phyloP scores from a whole-genome alignment of 1,139 yeast genomes.

The Zygoascus sp. region DNA sequence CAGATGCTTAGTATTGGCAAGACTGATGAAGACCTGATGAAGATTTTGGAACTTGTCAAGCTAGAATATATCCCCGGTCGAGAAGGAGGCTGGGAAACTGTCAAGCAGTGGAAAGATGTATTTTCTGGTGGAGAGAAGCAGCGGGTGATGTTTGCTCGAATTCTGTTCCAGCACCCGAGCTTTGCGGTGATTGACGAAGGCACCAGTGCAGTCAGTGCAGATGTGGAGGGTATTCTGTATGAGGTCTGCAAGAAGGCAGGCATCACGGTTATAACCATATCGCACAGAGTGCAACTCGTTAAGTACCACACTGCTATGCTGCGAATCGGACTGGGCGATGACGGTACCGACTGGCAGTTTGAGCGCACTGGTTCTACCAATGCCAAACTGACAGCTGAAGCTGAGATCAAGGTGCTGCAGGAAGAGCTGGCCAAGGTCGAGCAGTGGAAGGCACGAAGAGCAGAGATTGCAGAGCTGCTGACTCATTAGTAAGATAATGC shows the following conservation, averaged over 20 bases:
- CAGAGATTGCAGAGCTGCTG: slow-evolving; percentile 29
- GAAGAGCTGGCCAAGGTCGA: slow-evolving; percentile 32
- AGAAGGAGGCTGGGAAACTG: slow-evolving; percentile 57
- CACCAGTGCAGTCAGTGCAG: slow-evolving; percentile 88
- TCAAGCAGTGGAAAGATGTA: slow-evolving; percentile 84
- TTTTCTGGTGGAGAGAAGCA: slow-evolving; percentile 96
- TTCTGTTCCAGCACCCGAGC: slow-evolving; percentile 73
- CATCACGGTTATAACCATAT: slow-evolving; percentile 76
- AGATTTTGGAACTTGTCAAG: slow-evolving; percentile 68
- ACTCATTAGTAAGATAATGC: slow-evolving; percentile 7
- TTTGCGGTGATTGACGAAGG: slow-evolving; percentile 89
- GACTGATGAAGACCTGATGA: slow-evolving; percentile 65
- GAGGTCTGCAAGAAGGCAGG: slow-evolving; percentile 66
- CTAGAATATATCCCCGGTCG: slow-evolving; percentile 69
- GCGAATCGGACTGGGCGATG: slow-evolving; percentile 59
- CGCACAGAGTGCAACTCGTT: slow-evolving; percentile 80
- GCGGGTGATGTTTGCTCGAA: slow-evolving; percentile 83
- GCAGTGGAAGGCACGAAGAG: slow-evolving; percentile 32
- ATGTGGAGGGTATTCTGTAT: slow-evolving; percentile 84
- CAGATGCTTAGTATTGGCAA: slow-evolving; percentile 72
- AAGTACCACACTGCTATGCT: slow-evolving; percentile 71
- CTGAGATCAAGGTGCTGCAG: slow-evolving; percentile 34
- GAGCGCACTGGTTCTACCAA: slow-evolving; percentile 31
- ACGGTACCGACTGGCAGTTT: slow-evolving; percentile 46
- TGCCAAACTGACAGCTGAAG: slow-evolving; percentile 34